Base-by-base conservation (phyloP, 2,329 filamentous ascomycete species). In the Calonectria honghensis region DNA sequence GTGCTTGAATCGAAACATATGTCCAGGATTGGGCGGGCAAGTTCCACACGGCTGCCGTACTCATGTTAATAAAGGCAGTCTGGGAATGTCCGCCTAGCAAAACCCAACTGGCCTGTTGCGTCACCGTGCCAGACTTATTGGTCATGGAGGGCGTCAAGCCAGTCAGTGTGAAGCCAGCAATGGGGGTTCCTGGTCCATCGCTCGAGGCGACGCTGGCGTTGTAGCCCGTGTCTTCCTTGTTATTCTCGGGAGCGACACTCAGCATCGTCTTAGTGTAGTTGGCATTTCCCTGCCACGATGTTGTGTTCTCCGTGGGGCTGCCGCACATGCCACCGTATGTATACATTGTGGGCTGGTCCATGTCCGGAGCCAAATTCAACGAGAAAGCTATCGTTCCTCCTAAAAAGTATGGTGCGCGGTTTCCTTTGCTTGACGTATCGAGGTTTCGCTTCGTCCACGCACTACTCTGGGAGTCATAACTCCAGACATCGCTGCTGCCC, bases 291-390 rank as follows among this genome's bases (percentile, higher is more conserved):
- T 94, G 91, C 93, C 95, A 96, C 24, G 85, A 84, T 1, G 84
- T 81, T 1, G 82, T 79, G 37, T 88, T 81, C 24, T 86, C 84
- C n/a, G 84, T 82, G 10, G 83, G 82, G 3, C 78, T 78, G 3
- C 94, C 93, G 81, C 96, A 98, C 95, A 98, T 98, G 78, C 96
- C 96, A 45, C 96, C 96, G 84, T 98, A 98, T 9, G 93, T 87
- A 82, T 96, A 98, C 27, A 94, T 85, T 14, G 88, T 88, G 0
- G 91, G 90, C 54, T 88, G 85, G 13, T 90, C 89, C 73, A 89
- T 86, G 35, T 85, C 83, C 0, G 89, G 91, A 48, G 88, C 88
- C 61, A 91, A 86, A 45, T 88, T 90, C 39, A 88, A 89, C 27
- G 95, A 93, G 83, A 96, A 98, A 31, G 92, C 89, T 68, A 97